Percentiles rank a stretch among this genome's conserved stretches.
These are phyloP conservation scores for Podila verticillata DNA, from an alignment of 192 early-diverging fungal species.

Conservation along the genomic window DNA sequence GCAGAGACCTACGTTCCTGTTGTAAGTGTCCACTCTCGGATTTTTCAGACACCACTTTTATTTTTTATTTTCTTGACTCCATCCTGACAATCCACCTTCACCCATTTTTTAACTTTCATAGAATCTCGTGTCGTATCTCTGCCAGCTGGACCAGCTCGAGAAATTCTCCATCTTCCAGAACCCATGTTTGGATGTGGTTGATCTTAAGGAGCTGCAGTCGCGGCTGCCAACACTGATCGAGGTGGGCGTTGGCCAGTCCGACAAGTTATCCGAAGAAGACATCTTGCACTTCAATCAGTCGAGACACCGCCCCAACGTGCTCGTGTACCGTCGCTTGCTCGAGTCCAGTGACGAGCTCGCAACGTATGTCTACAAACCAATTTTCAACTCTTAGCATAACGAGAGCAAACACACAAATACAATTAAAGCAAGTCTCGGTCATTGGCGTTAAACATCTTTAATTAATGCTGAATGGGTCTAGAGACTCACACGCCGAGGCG, in stretches of 20 bases:
- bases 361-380: neutral
- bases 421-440: neutral
- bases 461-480: too few relatives aligned
- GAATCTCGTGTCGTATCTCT: constrained; percentile 44
- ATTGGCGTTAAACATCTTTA: too few relatives aligned
- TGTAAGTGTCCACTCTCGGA: constrained; percentile 15
- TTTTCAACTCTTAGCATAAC: neutral
- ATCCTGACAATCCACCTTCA: neutral
- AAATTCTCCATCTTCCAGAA: constrained; percentile 40
- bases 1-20: constrained; percentile 25
- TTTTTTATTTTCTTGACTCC: neutral
- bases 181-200: constrained; percentile 13
- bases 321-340: constrained; percentile 18
- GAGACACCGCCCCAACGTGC: constrained; percentile 15
- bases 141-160: constrained; percentile 44
- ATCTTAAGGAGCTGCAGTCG: constrained; percentile 23
- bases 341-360: constrained; percentile 38
- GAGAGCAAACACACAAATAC: neutral
- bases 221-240: constrained; percentile 14
- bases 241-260: constrained; percentile 26
- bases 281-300: constrained; percentile 14
- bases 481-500: too few relatives aligned
- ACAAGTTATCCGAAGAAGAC: constrained; percentile 10
- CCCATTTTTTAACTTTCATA: neutral
- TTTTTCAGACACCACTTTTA: neutral